Percentiles rank a stretch among this genome's conserved stretches.
Conservation (phyloP, 495 filamentous ascomycete species). For the Parmelia sp. region DNA sequence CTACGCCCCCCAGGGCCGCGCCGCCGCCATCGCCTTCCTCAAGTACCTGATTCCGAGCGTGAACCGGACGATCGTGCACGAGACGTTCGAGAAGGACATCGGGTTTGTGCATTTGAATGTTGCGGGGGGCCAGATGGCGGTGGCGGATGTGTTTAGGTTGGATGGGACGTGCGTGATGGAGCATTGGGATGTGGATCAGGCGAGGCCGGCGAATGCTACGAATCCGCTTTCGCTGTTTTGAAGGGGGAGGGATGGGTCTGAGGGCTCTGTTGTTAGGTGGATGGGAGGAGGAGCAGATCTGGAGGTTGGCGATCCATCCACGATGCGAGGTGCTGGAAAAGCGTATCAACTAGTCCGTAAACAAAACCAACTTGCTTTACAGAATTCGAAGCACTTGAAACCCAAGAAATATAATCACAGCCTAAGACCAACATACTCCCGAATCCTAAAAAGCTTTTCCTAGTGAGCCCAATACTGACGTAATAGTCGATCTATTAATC, state of each 20-base stretch:
- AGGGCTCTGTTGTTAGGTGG: background rate
- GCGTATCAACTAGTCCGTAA: too few relatives aligned
- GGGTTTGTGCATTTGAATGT: conserved; percentile 8
- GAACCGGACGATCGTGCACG: conserved; percentile 6
- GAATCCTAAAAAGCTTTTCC: too few relatives aligned
- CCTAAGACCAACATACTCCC: too few relatives aligned
- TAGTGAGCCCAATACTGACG: too few relatives aligned
- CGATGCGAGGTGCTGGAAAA: too few relatives aligned
- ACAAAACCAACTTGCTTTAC: too few relatives aligned
- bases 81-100: background rate
- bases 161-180: conserved; percentile 7
- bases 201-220: conserved; percentile 8
- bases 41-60: conserved; percentile 4
- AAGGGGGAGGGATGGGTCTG: background rate
- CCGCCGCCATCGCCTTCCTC: conserved; percentile 8
- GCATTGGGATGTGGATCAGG: conserved; percentile 13
- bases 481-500: too few relatives aligned
- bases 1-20: conserved; percentile 4
- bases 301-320: background rate
- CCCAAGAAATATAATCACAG: too few relatives aligned
- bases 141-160: conserved; percentile 7
- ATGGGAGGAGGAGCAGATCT: background rate
- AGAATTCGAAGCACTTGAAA: too few relatives aligned
- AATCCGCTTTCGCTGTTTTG: conserved; percentile 5
- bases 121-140: background rate